Evolutionary conservation across 1,284 basidiomycete genomes (phyloP).

Genomic region (Taiwanofungus camphoratus): DNA sequence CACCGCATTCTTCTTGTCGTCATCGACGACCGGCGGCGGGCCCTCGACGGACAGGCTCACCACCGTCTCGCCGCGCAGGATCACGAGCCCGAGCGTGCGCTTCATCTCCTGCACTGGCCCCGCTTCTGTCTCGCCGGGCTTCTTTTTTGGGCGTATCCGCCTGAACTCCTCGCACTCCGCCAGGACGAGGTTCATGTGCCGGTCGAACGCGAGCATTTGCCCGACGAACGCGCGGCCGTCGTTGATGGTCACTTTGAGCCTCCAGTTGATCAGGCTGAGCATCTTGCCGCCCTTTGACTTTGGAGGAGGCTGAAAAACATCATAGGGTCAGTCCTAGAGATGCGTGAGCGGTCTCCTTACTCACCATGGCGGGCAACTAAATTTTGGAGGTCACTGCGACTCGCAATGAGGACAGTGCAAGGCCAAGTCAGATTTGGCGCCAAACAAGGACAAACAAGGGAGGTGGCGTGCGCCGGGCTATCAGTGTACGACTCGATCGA

Average conservation of each 20-base stretch:
- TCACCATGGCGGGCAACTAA: slow-evolving; percentile 56
- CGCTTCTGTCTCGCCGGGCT: slow-evolving; percentile 66
- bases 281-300: slow-evolving; percentile 98
- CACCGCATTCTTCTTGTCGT: slow-evolving; percentile 79
- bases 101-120: slow-evolving; percentile 93
- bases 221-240: slow-evolving; percentile 94
- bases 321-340: neutral
- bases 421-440: slow-evolving; percentile 4
- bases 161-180: slow-evolving; percentile 97
- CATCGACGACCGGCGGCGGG: slow-evolving; percentile 88
- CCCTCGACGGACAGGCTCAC: slow-evolving; percentile 95
- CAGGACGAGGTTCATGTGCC: slow-evolving; percentile 99
- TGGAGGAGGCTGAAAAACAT: slow-evolving; percentile 63
- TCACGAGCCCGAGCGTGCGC: slow-evolving; percentile 91
- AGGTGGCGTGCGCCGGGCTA: slow-evolving; percentile 7
- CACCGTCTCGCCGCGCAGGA: slow-evolving; percentile 93
- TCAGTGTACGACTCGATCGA: too few relatives aligned
- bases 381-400: slow-evolving; percentile 18
- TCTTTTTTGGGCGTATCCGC: slow-evolving; percentile 83
- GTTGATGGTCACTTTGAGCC: slow-evolving; percentile 96
- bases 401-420: slow-evolving; percentile 23
- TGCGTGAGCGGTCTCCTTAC: slow-evolving; percentile 14
- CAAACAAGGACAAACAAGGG: slow-evolving; percentile 25
- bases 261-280: slow-evolving; percentile 96
- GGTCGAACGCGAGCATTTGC: slow-evolving; percentile 99